These are phyloP conservation scores for Cordyceps cicadae DNA, from an alignment of 2,329 filamentous ascomycete species.

Conservation along the genomic window DNA sequence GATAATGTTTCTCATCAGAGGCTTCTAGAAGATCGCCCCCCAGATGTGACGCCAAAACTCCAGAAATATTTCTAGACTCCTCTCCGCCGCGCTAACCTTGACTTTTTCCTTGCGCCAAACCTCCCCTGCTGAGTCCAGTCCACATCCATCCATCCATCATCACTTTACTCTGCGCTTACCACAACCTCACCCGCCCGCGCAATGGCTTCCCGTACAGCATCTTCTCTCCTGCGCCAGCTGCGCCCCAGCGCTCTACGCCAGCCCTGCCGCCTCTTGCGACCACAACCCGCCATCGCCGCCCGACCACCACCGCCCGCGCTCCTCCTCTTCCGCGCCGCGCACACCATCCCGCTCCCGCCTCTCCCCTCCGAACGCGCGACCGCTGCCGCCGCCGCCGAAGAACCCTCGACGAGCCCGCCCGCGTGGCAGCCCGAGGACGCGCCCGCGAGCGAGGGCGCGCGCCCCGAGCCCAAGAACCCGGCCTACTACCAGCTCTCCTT, in stretches of 20 bases:
- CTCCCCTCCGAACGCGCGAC: conserved; percentile 3
- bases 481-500: conserved; percentile 84
- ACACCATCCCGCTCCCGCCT: conserved; percentile 30
- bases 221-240: conserved; percentile 15
- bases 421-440: conserved; percentile 13
- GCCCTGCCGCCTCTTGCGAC: conserved; percentile 8
- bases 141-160: not conserved
- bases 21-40: not conserved
- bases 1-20: too few relatives aligned
- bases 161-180: not conserved
- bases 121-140: conserved; percentile 1
- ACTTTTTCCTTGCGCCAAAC: not conserved
- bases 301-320: conserved; percentile 13
- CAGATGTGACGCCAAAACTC: not conserved
- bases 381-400: not conserved
- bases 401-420: not conserved
- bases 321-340: conserved; percentile 21
- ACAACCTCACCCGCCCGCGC: not conserved
- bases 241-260: conserved; percentile 10
- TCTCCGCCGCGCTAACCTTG: not conserved
- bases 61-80: conserved; percentile 8
- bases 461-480: conserved; percentile 29
- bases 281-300: conserved; percentile 8
- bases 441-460: conserved; percentile 22
- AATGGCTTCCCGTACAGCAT: conserved; percentile 24